Conservation (phyloP, 805 yeast species). For the Zygoascus bituminiphila region DNA sequence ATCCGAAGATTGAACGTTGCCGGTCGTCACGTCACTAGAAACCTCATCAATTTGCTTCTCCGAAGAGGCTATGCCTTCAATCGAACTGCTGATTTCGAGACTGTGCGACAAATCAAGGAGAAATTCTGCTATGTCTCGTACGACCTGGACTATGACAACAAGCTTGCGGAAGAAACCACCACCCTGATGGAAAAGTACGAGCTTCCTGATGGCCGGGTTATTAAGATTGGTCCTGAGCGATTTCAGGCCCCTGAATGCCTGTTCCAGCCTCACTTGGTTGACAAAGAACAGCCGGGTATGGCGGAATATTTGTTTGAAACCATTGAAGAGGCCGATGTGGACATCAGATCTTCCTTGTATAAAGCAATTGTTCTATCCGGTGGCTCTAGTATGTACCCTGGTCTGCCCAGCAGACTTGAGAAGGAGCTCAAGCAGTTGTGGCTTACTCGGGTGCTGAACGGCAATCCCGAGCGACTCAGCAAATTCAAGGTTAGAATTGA, state of each 20-base stretch:
- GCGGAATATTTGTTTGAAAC: constrained; percentile 90
- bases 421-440: constrained; percentile 94
- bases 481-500: constrained; percentile 95
- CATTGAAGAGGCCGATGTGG: constrained; percentile 91
- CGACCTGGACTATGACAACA: constrained; percentile 83
- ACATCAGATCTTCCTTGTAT: constrained; percentile 78
- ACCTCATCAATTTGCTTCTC: constrained; percentile 78
- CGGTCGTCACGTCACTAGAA: constrained; percentile 97
- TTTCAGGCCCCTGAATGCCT: constrained; percentile 95
- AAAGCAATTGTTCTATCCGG: constrained; percentile 93
- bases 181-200: constrained; percentile 85
- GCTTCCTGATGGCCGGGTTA: constrained; percentile 92
- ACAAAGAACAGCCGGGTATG: constrained; percentile 93
- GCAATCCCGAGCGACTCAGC: constrained; percentile 70
- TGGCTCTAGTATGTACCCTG: constrained; percentile 98
- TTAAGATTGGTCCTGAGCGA: constrained; percentile 90
- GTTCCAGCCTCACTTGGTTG: constrained; percentile 92
- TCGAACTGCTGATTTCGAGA: constrained; percentile 97
- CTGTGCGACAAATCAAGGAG: constrained; percentile 96
- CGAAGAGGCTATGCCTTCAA: constrained; percentile 97
- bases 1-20: constrained; percentile 93
- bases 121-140: constrained; percentile 92
- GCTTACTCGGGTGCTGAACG: constrained; percentile 80
- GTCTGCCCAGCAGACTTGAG: constrained; percentile 90
- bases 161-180: constrained; percentile 89